Conservation (phyloP, 2,329 filamentous ascomycete genomes). For the Huntiella decipiens region DNA sequence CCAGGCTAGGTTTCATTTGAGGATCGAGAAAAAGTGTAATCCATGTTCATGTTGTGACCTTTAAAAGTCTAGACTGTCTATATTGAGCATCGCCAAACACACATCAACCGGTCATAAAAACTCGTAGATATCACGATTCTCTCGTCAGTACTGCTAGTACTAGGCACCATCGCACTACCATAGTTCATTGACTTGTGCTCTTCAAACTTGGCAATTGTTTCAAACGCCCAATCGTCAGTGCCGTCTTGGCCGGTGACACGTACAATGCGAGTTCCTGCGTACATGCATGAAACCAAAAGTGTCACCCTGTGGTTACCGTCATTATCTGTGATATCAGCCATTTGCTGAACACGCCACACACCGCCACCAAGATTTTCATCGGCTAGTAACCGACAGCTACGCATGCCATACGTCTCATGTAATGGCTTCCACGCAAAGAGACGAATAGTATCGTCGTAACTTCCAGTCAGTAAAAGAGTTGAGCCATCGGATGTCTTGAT, state of each 20-base stretch:
- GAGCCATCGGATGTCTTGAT: constrained; percentile 23
- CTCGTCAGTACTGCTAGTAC: constrained; percentile 16
- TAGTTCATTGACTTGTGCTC: constrained; percentile 94
- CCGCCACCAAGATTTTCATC: constrained; percentile 55
- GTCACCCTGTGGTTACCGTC: constrained; percentile 16
- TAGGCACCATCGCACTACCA: constrained; percentile 49
- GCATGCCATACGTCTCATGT: constrained; percentile 21
- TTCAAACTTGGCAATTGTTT: constrained; percentile 52
- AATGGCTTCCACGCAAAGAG: constrained; percentile 35
- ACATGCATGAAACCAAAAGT: constrained; percentile 84
- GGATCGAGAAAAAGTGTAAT: no score
- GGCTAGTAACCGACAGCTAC: constrained; percentile 33
- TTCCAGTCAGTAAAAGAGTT: constrained; percentile 58
- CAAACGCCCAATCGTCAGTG: constrained; percentile 35
- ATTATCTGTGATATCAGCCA: background rate
- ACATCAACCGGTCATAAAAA: constrained; percentile 56
- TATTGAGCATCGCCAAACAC: constrained; percentile 35
- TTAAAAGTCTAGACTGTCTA: background rate
- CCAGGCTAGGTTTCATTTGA: no score
- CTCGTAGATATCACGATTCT: constrained; percentile 43
- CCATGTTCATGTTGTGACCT: no score
- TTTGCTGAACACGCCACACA: constrained; percentile 66
- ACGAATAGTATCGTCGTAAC: constrained; percentile 73
- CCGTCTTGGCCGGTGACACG: constrained; percentile 21
- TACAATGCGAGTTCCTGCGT: constrained; percentile 59